A percentile compares a stretch with the other conserved stretches of the same genome.
These are phyloP conservation scores for Trametes maxima DNA, from an alignment of 768 basidiomycete genomes.

Conservation along the genomic window DNA sequence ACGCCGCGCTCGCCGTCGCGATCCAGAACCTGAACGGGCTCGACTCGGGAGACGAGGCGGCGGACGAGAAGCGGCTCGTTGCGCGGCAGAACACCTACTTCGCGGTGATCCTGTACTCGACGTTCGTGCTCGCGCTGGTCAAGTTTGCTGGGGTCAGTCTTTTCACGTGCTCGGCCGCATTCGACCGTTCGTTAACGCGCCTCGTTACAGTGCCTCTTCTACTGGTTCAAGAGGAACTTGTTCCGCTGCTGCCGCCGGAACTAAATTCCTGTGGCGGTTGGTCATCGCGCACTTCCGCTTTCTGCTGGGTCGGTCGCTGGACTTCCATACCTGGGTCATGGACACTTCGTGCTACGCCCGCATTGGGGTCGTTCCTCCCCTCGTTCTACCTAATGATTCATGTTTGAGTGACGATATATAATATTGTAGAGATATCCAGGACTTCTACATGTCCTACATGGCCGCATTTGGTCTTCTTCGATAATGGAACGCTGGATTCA, in stretches of 20 bases:
- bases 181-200: not conserved
- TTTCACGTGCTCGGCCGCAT: not conserved
- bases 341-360: conserved; percentile 20
- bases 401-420: conserved; percentile 10
- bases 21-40: conserved; percentile 78
- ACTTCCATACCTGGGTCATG: conserved; percentile 14
- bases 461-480: not conserved
- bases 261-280: conserved; percentile 36
- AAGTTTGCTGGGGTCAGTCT: conserved; percentile 75
- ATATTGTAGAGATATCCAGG: conserved; percentile 15
- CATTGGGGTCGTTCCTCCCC: not conserved
- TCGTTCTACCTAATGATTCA: conserved; percentile 6
- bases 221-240: conserved; percentile 81
- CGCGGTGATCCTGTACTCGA: conserved; percentile 76
- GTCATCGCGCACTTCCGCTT: conserved; percentile 9
- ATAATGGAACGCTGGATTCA: conserved; percentile 5
- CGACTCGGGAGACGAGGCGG: conserved; percentile 39
- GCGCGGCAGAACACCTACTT: conserved; percentile 67
- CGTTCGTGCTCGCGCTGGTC: conserved; percentile 69
- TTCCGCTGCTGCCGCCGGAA: conserved; percentile 82
- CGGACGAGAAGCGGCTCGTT: conserved; percentile 43
- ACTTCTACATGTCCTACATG: conserved; percentile 5
- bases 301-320: conserved; percentile 5
- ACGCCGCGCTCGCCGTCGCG: conserved; percentile 70
- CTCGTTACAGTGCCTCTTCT: conserved; percentile 66